Evolutionary conservation across 768 basidiomycete species (phyloP).

Genomic region (Piloderma croceum): DNA sequence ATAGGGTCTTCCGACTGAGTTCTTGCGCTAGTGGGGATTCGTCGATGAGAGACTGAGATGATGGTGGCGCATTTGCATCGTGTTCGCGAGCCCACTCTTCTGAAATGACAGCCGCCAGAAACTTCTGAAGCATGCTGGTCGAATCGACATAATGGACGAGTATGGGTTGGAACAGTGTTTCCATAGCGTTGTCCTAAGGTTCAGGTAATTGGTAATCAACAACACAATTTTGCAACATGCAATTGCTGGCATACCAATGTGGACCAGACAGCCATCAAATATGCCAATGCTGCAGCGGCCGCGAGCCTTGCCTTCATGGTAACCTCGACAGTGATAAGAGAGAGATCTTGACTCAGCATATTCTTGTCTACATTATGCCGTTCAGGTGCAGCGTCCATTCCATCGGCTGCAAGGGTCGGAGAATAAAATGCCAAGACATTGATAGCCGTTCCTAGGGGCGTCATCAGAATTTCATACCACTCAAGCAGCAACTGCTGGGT

Average conservation of each 20-base stretch:
- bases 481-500: slow-evolving; percentile 60
- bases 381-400: slow-evolving; percentile 43
- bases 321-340: slow-evolving; percentile 70
- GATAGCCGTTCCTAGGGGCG: slow-evolving; percentile 77
- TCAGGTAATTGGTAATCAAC: too few species aligned
- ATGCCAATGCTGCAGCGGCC: slow-evolving; percentile 71
- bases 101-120: slow-evolving; percentile 76
- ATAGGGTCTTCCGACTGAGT: slow-evolving; percentile 61
- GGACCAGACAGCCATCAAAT: slow-evolving; percentile 65
- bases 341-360: slow-evolving; percentile 86
- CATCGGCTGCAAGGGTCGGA: slow-evolving; percentile 45
- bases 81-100: slow-evolving; percentile 86
- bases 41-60: slow-evolving; percentile 43
- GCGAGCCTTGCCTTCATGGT: slow-evolving; percentile 77
- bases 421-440: slow-evolving; percentile 66
- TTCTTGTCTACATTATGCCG: slow-evolving; percentile 95
- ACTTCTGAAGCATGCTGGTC: slow-evolving; percentile 86
- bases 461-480: slow-evolving; percentile 89
- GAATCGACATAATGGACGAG: slow-evolving; percentile 79
- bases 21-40: slow-evolving; percentile 56
- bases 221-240: too few species aligned
- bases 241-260: too few species aligned
- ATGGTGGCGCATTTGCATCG: slow-evolving; percentile 26
- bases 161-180: slow-evolving; percentile 68
- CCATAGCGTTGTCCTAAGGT: slow-evolving; percentile 35